These are phyloP conservation scores for Takashimella tepidaria DNA, from an alignment of 1,284 basidiomycete species.

Conservation along the genomic window DNA sequence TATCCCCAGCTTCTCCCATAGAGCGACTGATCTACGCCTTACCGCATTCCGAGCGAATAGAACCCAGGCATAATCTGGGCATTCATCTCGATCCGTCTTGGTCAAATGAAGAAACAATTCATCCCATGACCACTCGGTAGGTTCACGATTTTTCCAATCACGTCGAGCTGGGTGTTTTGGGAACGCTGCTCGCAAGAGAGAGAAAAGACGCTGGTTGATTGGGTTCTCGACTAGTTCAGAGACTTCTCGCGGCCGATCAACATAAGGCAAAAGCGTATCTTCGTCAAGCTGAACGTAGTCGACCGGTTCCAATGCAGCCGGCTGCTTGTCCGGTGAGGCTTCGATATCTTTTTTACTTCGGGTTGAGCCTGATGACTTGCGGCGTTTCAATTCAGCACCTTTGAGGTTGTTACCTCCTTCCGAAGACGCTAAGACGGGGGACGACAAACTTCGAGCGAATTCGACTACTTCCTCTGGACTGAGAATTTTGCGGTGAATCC, in stretches of 20 bases:
- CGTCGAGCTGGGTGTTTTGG: conserved; percentile 25
- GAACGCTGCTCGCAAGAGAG: conserved; percentile 37
- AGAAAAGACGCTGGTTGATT: conserved; percentile 34
- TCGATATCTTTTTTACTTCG: conserved; percentile 1
- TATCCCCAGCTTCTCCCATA: conserved; percentile 45
- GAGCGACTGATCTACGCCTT: conserved; percentile 29
- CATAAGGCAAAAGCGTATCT: conserved; percentile 41
- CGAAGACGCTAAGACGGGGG: conserved; percentile 31
- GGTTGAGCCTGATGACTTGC: conserved; percentile 21
- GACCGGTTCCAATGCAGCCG: conserved; percentile 44
- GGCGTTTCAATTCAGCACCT: conserved; percentile 29
- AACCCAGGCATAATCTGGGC: conserved; percentile 44
- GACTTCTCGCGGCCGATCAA: conserved; percentile 41
- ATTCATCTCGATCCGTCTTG: conserved; percentile 25
- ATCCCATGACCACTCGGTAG: conserved; percentile 41
- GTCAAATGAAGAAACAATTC: conserved; percentile 42
- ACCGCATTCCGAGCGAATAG: conserved; percentile 37
- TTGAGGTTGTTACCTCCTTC: conserved; percentile 24
- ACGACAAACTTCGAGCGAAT: conserved; percentile 31
- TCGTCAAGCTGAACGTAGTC: conserved; percentile 46
- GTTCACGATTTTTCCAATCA: conserved; percentile 35
- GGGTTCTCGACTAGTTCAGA: conserved; percentile 31
- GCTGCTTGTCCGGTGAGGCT: conserved; percentile 12
- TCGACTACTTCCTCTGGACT: conserved; percentile 43
- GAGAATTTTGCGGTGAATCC: conserved; percentile 27